A percentile compares a stretch with the other conserved stretches of the same genome.
These are phyloP conservation scores for Ascomycota sp. DNA, from an alignment of 2,329 filamentous ascomycete genomes.

Conservation along the genomic window DNA sequence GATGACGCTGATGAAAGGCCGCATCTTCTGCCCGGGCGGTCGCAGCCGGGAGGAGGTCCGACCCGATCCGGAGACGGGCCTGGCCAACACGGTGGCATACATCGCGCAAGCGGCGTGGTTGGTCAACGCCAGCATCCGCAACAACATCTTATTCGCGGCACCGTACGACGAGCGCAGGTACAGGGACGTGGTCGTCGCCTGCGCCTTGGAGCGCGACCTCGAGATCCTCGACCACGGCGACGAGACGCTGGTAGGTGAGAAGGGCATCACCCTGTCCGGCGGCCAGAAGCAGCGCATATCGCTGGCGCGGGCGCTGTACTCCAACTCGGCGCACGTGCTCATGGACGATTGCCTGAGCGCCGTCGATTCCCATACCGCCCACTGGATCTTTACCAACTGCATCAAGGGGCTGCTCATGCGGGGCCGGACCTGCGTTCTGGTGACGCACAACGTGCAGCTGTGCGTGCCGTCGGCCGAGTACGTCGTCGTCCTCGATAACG, in stretches of 20 bases:
- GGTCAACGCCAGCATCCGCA: conserved; percentile 84
- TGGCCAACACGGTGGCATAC: conserved; percentile 86
- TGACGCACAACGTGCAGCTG: conserved; percentile 87
- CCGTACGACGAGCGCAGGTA: conserved; percentile 68
- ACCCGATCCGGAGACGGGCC: conserved; percentile 60
- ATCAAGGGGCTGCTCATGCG: conserved; percentile 79
- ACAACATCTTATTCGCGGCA: conserved; percentile 85
- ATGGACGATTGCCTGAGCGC: conserved; percentile 92
- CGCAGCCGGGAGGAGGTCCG: conserved; percentile 69
- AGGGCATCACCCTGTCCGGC: conserved; percentile 88
- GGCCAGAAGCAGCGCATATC: conserved; percentile 97
- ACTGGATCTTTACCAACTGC: conserved; percentile 94
- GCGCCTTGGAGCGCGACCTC: conserved; percentile 76
- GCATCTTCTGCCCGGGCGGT: conserved; percentile 69
- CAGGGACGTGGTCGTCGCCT: conserved; percentile 71
- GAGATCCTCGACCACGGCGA: conserved; percentile 86
- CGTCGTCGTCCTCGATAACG: conserved; percentile 75
- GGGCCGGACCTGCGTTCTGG: conserved; percentile 75
- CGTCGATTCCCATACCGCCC: conserved; percentile 90
- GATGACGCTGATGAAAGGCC: conserved; percentile 71
- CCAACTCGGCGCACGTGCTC: conserved; percentile 73
- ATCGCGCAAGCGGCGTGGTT: conserved; percentile 95
- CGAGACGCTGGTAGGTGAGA: conserved; percentile 85
- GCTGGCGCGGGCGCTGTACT: conserved; percentile 91
- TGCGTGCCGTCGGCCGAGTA: conserved; percentile 64